Percentiles rank a stretch among this genome's conserved stretches.
phyloP scores from a whole-genome alignment of 1,284 basidiomycete species.

The Irpex sp. region DNA sequence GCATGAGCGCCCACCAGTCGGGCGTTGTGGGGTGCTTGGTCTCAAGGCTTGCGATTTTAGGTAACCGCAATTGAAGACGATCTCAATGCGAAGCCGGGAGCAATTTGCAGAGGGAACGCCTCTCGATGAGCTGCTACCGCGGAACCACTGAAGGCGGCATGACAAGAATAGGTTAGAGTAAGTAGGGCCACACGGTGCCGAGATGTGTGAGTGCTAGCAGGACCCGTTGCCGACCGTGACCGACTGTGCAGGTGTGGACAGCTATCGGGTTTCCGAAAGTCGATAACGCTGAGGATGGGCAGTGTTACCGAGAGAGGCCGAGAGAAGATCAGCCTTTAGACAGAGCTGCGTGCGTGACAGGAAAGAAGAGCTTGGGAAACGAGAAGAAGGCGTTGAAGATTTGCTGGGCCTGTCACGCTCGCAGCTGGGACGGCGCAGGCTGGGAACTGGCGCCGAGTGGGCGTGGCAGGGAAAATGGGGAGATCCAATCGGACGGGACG shows the following conservation, averaged over 20 bases:
- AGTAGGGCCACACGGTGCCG: neutral
- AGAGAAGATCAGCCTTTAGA: neutral
- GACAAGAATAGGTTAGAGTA: neutral
- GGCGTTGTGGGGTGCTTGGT: neutral
- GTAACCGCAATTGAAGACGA: too few relatives aligned
- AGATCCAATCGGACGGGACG: neutral
- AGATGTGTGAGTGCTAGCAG: neutral
- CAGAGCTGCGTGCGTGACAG: neutral
- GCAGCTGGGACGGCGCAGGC: neutral
- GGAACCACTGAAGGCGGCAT: neutral
- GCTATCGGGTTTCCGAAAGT: neutral
- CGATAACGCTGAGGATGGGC: neutral
- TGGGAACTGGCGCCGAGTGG: neutral
- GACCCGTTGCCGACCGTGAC: neutral
- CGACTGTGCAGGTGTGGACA: neutral
- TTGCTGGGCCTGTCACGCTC: neutral
- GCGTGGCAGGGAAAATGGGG: neutral
- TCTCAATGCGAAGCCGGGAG: neutral
- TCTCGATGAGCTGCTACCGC: neutral
- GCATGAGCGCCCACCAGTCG: neutral
- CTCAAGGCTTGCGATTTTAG: neutral
- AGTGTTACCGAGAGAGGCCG: neutral
- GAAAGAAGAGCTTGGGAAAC: neutral
- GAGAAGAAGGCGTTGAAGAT: neutral
- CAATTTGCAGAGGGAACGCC: neutral